Percentiles rank a stretch among this genome's conserved stretches.
Evolutionary conservation across 108 stramenopile genomes (phyloP).

Genomic region (Chaetoceros muelleri): DNA sequence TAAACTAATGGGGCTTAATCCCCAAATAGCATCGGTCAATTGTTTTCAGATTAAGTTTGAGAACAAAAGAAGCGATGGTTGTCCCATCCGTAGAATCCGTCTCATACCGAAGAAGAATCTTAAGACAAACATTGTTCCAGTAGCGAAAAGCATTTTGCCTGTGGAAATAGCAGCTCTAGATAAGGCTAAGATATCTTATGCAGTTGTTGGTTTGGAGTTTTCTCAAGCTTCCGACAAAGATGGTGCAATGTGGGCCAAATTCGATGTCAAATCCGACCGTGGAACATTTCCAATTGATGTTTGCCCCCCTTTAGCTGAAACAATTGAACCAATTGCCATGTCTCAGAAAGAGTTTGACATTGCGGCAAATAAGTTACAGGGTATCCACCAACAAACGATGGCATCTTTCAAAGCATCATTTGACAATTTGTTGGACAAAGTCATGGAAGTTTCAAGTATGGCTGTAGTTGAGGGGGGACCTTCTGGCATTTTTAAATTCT

Average conservation of each 20-base stretch:
- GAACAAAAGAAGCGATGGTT: slow-evolving; percentile 47
- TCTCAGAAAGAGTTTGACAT: slow-evolving; percentile 43
- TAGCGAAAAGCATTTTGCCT: slow-evolving; percentile 31
- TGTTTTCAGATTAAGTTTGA: slow-evolving; percentile 62
- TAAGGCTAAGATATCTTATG: slow-evolving; percentile 24
- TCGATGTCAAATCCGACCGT: slow-evolving; percentile 58
- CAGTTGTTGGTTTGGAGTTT: slow-evolving; percentile 52
- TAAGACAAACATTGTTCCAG: neutral
- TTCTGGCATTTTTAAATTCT: slow-evolving; percentile 19
- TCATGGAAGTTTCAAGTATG: slow-evolving; percentile 26
- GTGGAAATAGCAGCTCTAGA: slow-evolving; percentile 58
- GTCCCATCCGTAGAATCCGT: slow-evolving; percentile 47
- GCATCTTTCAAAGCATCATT: slow-evolving; percentile 17
- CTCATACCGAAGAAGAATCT: slow-evolving; percentile 29
- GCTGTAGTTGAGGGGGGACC: slow-evolving; percentile 33
- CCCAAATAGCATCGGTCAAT: slow-evolving; percentile 35
- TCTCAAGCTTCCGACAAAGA: slow-evolving; percentile 55
- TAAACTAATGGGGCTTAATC: slow-evolving; percentile 38
- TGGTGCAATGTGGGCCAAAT: slow-evolving; percentile 45
- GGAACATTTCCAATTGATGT: slow-evolving; percentile 59
- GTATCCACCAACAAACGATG: slow-evolving; percentile 46
- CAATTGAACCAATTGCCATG: slow-evolving; percentile 21
- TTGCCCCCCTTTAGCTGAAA: slow-evolving; percentile 60
- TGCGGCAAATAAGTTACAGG: slow-evolving; percentile 35
- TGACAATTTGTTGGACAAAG: slow-evolving; percentile 9